These are phyloP conservation scores for Ailanthus altissimus DNA, from an alignment of 345 rosid species.

Conservation along the genomic window DNA sequence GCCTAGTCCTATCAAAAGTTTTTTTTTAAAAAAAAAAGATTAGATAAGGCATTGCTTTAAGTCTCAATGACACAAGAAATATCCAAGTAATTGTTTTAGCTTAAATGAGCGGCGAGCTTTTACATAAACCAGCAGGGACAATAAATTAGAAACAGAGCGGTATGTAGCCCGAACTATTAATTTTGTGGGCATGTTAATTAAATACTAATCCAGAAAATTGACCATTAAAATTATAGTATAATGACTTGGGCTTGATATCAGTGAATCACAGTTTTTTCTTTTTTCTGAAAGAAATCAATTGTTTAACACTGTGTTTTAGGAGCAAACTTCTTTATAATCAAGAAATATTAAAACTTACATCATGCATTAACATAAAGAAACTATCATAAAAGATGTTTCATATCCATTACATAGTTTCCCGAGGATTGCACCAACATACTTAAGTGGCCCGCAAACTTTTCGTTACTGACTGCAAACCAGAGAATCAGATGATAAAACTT, in stretches of 20 bases:
- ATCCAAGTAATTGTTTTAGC: not conserved
- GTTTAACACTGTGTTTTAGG: not conserved
- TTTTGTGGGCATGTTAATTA: not conserved
- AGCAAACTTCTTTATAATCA: not conserved
- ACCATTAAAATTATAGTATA: not conserved
- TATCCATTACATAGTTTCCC: not conserved
- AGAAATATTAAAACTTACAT: not conserved
- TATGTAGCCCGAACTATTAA: not conserved
- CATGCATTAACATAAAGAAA: not conserved
- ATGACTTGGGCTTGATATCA: not conserved
- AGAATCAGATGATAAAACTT: constrained; percentile 13
- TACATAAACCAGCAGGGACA: not conserved
- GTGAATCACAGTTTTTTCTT: not conserved
- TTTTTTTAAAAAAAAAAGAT: too few species aligned
- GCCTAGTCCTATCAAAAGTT: not conserved
- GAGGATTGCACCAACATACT: not conserved
- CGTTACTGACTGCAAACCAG: not conserved
- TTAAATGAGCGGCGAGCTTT: not conserved
- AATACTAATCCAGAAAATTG: not conserved
- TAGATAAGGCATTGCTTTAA: too few species aligned
- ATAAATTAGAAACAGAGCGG: not conserved
- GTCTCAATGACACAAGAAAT: not conserved
- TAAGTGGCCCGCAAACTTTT: not conserved
- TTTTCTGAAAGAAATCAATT: not conserved
- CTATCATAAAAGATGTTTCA: not conserved